Evolutionary conservation across 768 basidiomycete species (phyloP), one percentile per base, ranked within the genome.

Genomic region (Trametes meyenii): DNA sequence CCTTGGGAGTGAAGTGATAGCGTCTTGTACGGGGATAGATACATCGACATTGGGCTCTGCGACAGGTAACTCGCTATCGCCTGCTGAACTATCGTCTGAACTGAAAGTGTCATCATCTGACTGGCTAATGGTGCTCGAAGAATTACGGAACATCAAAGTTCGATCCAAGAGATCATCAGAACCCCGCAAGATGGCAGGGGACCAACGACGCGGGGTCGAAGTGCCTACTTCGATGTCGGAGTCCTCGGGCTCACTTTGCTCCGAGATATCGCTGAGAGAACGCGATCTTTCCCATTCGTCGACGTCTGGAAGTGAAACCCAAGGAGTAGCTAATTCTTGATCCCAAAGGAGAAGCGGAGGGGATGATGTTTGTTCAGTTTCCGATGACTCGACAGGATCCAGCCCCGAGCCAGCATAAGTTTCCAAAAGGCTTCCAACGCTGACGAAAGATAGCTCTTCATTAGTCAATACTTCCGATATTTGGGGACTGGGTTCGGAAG

Each of bases 221-320:
- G 17, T n/a, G 33, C 8, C 5, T n/a, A 8, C n/a, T 13, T 48
- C 29, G 12, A 13, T 17, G 49, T 50, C 56, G 17, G 38, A 50
- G 13, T 50, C 56, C 6, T 33, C 46, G 2, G 48, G 14, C 5
- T 50, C 49, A 19, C 26, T 50, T 33, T 50, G 39, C 17, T 42
- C 56, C 12, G 12, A 11, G 16, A 58, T 50, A 12, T 58, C 48
- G 39, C 48, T 58, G 14, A 58, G 56, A 4, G 48, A 58, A 2
- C 48, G 56, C 8, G 38, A n/a, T 16, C 40, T 38, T 14, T 29
- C 36, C 8, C 26, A 17, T 23, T 26, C 46, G 13, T 12, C 24
- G 2, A 8, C 26, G 11, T 26, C 26, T 5, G 38, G 8, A 8
- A 7, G 13, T 12, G 48, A 7, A 3, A 13, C 39, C 3, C 38